A percentile compares a stretch with the other conserved stretches of the same genome.
phyloP scores from a whole-genome alignment of 768 basidiomycete species.

The Russula abietina region DNA sequence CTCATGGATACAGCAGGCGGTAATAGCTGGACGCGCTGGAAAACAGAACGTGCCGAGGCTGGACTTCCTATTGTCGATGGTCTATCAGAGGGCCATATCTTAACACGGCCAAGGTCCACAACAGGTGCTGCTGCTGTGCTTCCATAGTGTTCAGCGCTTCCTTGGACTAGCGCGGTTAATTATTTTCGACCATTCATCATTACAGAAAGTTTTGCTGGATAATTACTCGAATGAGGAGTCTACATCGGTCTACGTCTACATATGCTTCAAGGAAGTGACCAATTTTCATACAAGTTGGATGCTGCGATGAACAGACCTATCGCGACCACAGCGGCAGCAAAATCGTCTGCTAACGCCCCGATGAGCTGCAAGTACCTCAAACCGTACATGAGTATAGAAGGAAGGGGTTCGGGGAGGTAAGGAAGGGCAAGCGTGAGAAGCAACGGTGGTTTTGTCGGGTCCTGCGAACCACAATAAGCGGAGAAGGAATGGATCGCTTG shows the following conservation, averaged over 20 bases:
- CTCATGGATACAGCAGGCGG: constrained; percentile 65
- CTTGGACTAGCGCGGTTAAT: background rate
- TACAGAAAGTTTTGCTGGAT: background rate
- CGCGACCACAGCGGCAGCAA: constrained; percentile 64
- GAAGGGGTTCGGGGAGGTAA: constrained; percentile 58
- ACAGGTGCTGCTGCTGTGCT: constrained; percentile 26
- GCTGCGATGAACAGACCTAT: constrained; percentile 52
- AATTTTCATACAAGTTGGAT: constrained; percentile 10
- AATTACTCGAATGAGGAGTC: background rate
- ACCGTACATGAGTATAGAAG: constrained; percentile 53
- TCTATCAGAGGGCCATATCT: constrained; percentile 13
- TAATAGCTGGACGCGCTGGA: constrained; percentile 52
- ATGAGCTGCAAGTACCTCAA: constrained; percentile 68
- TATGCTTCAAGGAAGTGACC: constrained; percentile 9
- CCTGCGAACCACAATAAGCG: constrained; percentile 34
- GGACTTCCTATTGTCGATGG: constrained; percentile 43
- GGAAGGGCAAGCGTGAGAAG: constrained; percentile 56
- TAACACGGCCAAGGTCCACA: background rate
- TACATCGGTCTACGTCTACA: constrained; percentile 2
- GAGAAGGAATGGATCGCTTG: background rate
- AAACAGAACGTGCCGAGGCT: constrained; percentile 39
- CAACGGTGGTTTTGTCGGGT: constrained; percentile 52
- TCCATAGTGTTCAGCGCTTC: constrained; percentile 9
- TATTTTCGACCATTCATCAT: background rate
- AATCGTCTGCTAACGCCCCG: constrained; percentile 60